Evolutionary conservation across 306 rosid species (phyloP), one percentile per base, ranked within the genome.

Genomic region (Prunus dulcis): DNA sequence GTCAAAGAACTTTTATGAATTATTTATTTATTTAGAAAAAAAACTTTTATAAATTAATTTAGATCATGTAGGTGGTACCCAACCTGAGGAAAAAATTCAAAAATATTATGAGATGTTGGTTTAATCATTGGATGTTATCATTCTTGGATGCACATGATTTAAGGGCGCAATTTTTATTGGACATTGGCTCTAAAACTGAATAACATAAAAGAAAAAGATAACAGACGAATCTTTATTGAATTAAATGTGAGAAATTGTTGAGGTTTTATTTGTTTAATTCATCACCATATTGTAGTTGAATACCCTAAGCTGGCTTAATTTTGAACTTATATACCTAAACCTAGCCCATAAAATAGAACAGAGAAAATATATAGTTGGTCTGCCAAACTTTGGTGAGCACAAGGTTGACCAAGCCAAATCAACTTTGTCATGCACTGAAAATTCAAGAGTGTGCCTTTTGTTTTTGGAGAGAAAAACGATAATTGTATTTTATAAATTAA

Each of bases 91-190:
- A 72, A 19, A 72, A 13, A 46, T 22, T 68, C 15, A 68, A 68
- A 25, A 68, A 45, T 12, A 47, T 68, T 12, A 72, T 71, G 50
- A 30, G 38, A 25, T 25, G 46, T 73, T 23, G 4, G 58, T 45
- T 73, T 58, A 73, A 73, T 60, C 68, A 73, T 73, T 58, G 67
- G 76, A 58, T 58, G 67, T 57, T 25, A 43, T 73, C 27, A 58
- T 58, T 30, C 23, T 7, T 73, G 43, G 41, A 58, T 25, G 53
- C 27, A 2, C 23, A 23, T 58, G 67, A 23, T 15, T 17, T 41
- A 9, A 43, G 18, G 51, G 30, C 41, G 15, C 41, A 14, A 38
- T 56, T 34, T 32, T 12, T 60, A 25, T 27, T 25, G 1, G 25
- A 27, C 34, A 25, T 52, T 32, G 14, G 13, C n/a, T 71, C 50